Conservation (phyloP, 192 early-diverging fungal species). For the Tieghemiomyces parasiticus region DNA sequence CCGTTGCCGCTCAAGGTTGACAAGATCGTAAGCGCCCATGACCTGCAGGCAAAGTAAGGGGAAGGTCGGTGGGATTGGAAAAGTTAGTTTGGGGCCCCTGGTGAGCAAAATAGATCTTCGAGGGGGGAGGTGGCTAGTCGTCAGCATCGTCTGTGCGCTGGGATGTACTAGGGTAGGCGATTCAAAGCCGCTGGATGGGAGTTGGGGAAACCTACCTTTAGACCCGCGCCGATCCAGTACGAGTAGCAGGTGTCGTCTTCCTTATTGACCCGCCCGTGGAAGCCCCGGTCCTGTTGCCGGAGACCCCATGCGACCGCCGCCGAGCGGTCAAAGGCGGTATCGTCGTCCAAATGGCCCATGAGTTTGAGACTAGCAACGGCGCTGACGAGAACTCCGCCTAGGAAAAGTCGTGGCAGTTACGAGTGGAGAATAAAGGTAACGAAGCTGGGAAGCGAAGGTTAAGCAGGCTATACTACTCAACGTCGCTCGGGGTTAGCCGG, state of each 20-base stretch:
- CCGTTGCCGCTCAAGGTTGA: conserved; percentile 12
- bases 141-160: too few relatives aligned
- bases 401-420: too few relatives aligned
- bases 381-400: too few relatives aligned
- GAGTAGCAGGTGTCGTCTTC: conserved; percentile 87
- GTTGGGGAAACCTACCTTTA: conserved; percentile 38
- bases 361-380: conserved; percentile 69
- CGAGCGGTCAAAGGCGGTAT: conserved; percentile 35
- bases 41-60: conserved; percentile 12
- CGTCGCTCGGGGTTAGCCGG: too few relatives aligned
- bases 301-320: conserved; percentile 60
- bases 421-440: too few relatives aligned
- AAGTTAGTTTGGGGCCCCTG: too few relatives aligned
- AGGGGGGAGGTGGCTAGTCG: too few relatives aligned
- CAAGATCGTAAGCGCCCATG: conserved; percentile 24
- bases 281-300: conserved; percentile 63
- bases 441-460: too few relatives aligned
- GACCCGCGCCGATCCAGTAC: conserved; percentile 86
- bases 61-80: too few relatives aligned
- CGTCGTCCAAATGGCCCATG: conserved; percentile 38
- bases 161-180: too few relatives aligned
- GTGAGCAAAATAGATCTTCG: background rate
- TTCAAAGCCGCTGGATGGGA: too few relatives aligned
- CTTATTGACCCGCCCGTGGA: conserved; percentile 84
- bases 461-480: too few relatives aligned